Evolutionary conservation across 768 basidiomycete genomes (phyloP).

Genomic region (Russula earlei): DNA sequence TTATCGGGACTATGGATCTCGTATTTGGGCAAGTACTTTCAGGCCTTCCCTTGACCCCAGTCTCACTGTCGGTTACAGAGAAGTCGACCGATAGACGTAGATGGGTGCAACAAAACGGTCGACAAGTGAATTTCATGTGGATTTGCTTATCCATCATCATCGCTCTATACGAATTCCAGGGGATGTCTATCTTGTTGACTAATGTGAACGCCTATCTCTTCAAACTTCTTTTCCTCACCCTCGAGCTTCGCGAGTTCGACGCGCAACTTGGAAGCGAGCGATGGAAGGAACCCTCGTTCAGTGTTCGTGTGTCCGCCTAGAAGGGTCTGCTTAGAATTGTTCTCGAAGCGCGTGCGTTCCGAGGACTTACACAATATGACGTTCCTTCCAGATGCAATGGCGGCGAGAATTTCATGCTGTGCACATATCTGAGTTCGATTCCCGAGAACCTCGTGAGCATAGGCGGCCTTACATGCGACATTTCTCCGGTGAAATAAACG

Average conservation of each 20-base stretch:
- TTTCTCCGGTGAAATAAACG: conserved; percentile 88
- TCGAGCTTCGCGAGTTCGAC: conserved; percentile 39
- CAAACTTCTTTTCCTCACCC: conserved; percentile 23
- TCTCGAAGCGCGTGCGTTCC: neutral
- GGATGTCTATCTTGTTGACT: conserved; percentile 72
- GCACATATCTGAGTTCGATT: conserved; percentile 13
- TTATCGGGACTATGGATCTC: conserved; percentile 98
- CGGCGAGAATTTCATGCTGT: conserved; percentile 81
- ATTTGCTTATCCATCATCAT: neutral
- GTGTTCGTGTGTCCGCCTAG: conserved; percentile 89
- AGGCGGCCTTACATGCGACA: conserved; percentile 57
- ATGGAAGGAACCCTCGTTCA: conserved; percentile 84
- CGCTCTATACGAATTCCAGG: conserved; percentile 48
- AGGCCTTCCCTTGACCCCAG: neutral
- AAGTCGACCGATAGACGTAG: conserved; percentile 39
- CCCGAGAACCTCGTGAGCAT: neutral
- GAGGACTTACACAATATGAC: conserved; percentile 70
- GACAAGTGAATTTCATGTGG: neutral
- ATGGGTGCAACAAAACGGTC: conserved; percentile 19
- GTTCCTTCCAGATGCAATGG: conserved; percentile 63
- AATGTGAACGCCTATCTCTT: conserved; percentile 50
- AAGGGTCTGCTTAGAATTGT: neutral
- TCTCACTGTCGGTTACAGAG: conserved; percentile 25
- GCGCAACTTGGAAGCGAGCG: conserved; percentile 56
- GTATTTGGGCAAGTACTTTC: conserved; percentile 75